Base-by-base conservation (phyloP, 2,329 filamentous ascomycete species). In the Hypoxylon sp. region DNA sequence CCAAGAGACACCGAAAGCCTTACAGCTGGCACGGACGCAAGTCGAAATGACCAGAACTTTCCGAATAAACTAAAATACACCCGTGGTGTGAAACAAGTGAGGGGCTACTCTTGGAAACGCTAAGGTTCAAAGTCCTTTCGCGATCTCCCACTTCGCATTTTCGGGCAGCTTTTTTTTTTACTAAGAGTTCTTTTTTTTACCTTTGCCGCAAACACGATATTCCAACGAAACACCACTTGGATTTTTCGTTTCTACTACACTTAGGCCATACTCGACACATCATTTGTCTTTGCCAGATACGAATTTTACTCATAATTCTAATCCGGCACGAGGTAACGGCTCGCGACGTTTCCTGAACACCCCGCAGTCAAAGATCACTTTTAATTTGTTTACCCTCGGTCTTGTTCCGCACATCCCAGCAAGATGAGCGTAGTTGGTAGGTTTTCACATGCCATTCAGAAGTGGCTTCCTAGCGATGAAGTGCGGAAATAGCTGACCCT, bases 341-440 rank as follows among this genome's bases (percentile, higher is more conserved):
- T 67, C 43, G 49, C 63, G 66, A 71, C 66, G 62, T 64, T 71
- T 66, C 60, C 49, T 65, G 57, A 66, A 30, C 43, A 49, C 67
- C 62, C 66, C 63, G 63, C 65, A 69, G 53, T 70, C 52, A 62
- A 68, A 68, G 48, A 67, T 65, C 57, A 52, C 36, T 58, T 62
- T 64, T 60, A 66, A 66, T 67, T 72, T 71, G 69, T 71, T 72
- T 66, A 72, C 50, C 23, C 64, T 62, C 49, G 49, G 25, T 56
- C 55, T 58, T 58, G 51, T 60, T 56, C 32, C 50, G 56, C 71
- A 73, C 68, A 77, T 73, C 76, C 78, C 79, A 83, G 71, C 81
- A 87, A 75, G 38, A 77, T 87, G 85, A 85, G 82, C 80, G 85
- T 87, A 78, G 85, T 87, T 74, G 85, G 85, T 86, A 81, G 72